A percentile compares a stretch with the other conserved stretches of the same genome.
phyloP scores from a whole-genome alignment of 805 yeast genomes.

The Phaffomyces thermotolerans region DNA sequence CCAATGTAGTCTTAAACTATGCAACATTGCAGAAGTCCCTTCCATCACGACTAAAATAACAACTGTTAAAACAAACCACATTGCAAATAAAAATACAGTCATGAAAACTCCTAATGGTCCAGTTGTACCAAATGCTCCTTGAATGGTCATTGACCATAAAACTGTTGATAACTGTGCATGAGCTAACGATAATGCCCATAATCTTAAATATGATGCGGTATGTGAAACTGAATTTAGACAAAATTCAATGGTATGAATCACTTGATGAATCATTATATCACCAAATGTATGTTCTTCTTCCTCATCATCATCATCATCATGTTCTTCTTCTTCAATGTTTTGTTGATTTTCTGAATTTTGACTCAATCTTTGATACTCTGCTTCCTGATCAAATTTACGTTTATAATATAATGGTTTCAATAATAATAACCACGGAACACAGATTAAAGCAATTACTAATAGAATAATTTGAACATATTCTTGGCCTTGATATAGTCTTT shows the following conservation, averaged over 20 bases:
- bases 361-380: conserved; percentile 21
- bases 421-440: conserved; percentile 91
- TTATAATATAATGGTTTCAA: conserved; percentile 75
- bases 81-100: conserved; percentile 75
- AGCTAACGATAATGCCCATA: conserved; percentile 97
- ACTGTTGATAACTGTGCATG: conserved; percentile 95
- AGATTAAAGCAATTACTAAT: conserved; percentile 65
- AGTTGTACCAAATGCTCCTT: conserved; percentile 56
- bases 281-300: conserved; percentile 38
- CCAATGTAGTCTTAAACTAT: conserved; percentile 96
- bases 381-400: conserved; percentile 35
- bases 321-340: conserved; percentile 50
- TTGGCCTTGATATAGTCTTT: conserved; percentile 76
- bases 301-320: conserved; percentile 29
- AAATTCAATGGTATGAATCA: conserved; percentile 96
- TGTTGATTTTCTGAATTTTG: conserved; percentile 26
- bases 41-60: conserved; percentile 93
- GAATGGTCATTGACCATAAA: conserved; percentile 80
- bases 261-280: conserved; percentile 95
- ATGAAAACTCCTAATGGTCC: conserved; percentile 60
- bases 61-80: conserved; percentile 93
- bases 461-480: conserved; percentile 64
- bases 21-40: conserved; percentile 98
- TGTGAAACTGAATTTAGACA: conserved; percentile 96
- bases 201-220: conserved; percentile 93